These are phyloP conservation scores for Pharus latifolius DNA, from an alignment of 176 grass and related monocot species.

Conservation along the genomic window DNA sequence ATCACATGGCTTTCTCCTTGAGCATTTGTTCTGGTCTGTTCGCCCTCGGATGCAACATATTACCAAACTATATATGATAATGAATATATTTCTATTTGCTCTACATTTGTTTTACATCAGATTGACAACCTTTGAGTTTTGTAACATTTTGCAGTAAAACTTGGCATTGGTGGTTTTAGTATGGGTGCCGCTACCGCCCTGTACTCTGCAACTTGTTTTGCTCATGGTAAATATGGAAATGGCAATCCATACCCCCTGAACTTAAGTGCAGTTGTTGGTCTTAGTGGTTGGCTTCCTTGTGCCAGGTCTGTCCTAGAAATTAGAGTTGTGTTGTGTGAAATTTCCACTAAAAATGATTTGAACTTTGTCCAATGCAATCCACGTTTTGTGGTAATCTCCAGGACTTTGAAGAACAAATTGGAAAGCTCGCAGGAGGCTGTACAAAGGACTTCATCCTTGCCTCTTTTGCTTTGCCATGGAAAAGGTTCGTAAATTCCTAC, in stretches of 20 bases:
- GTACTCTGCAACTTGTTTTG: constrained; percentile 84
- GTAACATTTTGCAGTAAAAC: constrained; percentile 51
- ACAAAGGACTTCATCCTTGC: constrained; percentile 68
- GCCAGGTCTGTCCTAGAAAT: constrained; percentile 53
- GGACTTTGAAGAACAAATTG: constrained; percentile 82
- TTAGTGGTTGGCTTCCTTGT: constrained; percentile 97
- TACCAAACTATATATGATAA: neutral
- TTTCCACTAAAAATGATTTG: neutral
- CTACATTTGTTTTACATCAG: neutral
- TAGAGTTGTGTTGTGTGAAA: constrained; percentile 3
- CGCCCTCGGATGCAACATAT: neutral
- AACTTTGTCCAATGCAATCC: neutral
- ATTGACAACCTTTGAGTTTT: neutral
- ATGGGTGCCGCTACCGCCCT: constrained; percentile 91
- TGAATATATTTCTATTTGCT: neutral
- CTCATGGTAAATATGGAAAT: constrained; percentile 90
- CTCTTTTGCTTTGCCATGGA: constrained; percentile 95
- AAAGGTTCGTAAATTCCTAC: constrained; percentile 43
- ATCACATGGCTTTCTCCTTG: no score
- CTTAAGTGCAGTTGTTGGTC: constrained; percentile 60
- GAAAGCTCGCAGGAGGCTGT: constrained; percentile 69
- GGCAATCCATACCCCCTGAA: constrained; percentile 80
- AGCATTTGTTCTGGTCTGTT: no score
- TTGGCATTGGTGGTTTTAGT: constrained; percentile 93
- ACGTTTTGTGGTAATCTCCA: constrained; percentile 16